phyloP scores from a whole-genome alignment of 1,139 yeast genomes.

The Yamadazyma kanchanaburiensis region DNA sequence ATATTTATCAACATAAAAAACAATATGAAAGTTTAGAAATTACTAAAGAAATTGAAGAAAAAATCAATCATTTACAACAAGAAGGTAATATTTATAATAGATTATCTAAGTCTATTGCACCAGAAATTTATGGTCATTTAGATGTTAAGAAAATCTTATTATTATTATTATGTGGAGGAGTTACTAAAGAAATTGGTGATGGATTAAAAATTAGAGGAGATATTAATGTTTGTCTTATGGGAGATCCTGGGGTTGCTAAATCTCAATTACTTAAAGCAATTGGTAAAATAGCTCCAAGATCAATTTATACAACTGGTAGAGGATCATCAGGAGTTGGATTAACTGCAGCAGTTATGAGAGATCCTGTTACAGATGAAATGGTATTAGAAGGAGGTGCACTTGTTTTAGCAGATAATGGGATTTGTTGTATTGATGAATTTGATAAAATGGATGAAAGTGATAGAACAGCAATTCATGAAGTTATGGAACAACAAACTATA shows the following conservation, averaged over 20 bases:
- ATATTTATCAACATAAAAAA: conserved; percentile 81
- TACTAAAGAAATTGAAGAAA: conserved; percentile 52
- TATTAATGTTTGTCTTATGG: conserved; percentile 94
- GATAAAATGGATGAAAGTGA: conserved; percentile 98
- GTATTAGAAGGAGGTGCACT: conserved; percentile 98
- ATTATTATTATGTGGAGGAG: conserved; percentile 88
- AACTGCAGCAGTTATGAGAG: conserved; percentile 98
- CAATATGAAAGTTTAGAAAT: conserved; percentile 71
- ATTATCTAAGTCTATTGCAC: conserved; percentile 89
- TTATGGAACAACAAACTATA: conserved; percentile 99
- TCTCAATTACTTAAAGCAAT: conserved; percentile 93
- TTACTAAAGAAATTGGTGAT: conserved; percentile 90
- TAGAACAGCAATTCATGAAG: conserved; percentile 98
- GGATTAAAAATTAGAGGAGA: conserved; percentile 98
- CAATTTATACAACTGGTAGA: conserved; percentile 97
- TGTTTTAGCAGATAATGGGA: conserved; percentile 95
- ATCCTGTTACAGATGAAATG: conserved; percentile 98
- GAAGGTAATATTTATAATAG: conserved; percentile 75
- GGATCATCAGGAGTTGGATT: conserved; percentile 99
- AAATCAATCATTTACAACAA: conserved; percentile 47
- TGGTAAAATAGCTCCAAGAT: conserved; percentile 91
- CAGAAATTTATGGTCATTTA: conserved; percentile 92
- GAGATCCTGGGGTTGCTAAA: conserved; percentile 99
- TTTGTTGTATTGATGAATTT: conserved; percentile 98
- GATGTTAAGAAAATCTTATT: conserved; percentile 92